phyloP scores from a whole-genome alignment of 108 stramenopile species.

The Epipyxis sp. region DNA sequence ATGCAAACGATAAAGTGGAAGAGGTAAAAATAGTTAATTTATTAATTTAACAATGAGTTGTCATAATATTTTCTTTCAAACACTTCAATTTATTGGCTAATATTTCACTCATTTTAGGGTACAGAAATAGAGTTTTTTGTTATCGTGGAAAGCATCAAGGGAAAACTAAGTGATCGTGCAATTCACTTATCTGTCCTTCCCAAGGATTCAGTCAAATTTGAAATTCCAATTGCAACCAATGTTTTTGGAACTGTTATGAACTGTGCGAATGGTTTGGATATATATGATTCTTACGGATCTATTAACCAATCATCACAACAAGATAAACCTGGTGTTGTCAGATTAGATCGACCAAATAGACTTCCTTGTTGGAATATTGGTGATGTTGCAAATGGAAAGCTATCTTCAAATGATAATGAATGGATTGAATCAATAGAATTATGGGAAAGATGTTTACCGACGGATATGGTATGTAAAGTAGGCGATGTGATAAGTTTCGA shows the following conservation, averaged over 20 bases:
- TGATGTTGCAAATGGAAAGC: not conserved
- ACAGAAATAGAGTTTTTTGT: slow-evolving; percentile 27
- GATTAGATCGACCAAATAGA: not conserved
- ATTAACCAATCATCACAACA: not conserved
- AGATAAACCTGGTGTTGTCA: not conserved
- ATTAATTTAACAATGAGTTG: not conserved
- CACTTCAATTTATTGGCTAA: too few species aligned
- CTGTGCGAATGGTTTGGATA: too few species aligned
- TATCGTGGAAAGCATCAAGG: not conserved
- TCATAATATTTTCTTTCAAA: too few species aligned
- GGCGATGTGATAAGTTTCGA: slow-evolving; percentile 18
- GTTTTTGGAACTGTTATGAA: not conserved
- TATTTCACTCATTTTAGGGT: slow-evolving; percentile 7
- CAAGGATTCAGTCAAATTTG: slow-evolving; percentile 17
- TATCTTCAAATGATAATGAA: not conserved
- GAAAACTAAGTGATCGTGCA: slow-evolving; percentile 18
- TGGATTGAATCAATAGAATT: not conserved
- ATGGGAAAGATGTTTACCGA: slow-evolving; percentile 22
- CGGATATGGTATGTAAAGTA: slow-evolving; percentile 5
- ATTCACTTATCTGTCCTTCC: slow-evolving; percentile 13
- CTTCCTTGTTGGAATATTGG: not conserved
- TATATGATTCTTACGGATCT: not conserved
- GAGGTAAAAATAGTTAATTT: not conserved
- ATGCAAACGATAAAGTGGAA: not conserved
- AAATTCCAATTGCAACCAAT: not conserved